Conservation (phyloP, 2,329 filamentous ascomycete species). For the Plectosphaerella sp. region DNA sequence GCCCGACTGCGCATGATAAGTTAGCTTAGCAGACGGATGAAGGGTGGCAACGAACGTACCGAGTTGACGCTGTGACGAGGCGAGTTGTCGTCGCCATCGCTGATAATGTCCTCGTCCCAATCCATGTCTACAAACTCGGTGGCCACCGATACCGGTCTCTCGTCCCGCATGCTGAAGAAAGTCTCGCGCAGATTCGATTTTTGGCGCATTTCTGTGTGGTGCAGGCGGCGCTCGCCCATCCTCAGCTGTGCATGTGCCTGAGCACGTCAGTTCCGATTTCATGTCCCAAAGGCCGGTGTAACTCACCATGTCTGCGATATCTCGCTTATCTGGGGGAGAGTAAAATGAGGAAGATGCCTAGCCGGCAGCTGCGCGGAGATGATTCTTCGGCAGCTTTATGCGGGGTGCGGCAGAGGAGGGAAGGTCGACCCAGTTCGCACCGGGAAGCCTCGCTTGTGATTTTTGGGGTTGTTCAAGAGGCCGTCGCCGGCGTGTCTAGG, state of each 20-base stretch:
- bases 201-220: slow-evolving; percentile 45
- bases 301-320: slow-evolving; percentile 25
- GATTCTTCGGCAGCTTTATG: no score
- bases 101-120: slow-evolving; percentile 57
- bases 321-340: slow-evolving; percentile 10
- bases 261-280: slow-evolving; percentile 1
- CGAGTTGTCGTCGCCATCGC: slow-evolving; percentile 60
- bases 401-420: no score
- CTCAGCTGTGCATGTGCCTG: slow-evolving; percentile 32
- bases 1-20: slow-evolving; percentile 10
- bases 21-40: slow-evolving; percentile 6
- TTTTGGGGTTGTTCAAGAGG: not conserved
- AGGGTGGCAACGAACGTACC: slow-evolving; percentile 43
- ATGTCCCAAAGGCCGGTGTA: not conserved
- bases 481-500: slow-evolving; percentile 3
- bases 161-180: slow-evolving; percentile 54
- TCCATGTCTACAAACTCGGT: slow-evolving; percentile 80
- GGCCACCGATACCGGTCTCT: slow-evolving; percentile 63
- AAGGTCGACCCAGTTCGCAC: not conserved
- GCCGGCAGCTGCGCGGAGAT: not conserved
- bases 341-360: not conserved
- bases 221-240: slow-evolving; percentile 30
- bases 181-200: slow-evolving; percentile 47
- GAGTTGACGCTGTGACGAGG: slow-evolving; percentile 66
- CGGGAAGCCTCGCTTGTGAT: not conserved